These are phyloP conservation scores for Penicillium cosmopolitanum DNA, from an alignment of 495 filamentous ascomycete genomes.

Conservation along the genomic window DNA sequence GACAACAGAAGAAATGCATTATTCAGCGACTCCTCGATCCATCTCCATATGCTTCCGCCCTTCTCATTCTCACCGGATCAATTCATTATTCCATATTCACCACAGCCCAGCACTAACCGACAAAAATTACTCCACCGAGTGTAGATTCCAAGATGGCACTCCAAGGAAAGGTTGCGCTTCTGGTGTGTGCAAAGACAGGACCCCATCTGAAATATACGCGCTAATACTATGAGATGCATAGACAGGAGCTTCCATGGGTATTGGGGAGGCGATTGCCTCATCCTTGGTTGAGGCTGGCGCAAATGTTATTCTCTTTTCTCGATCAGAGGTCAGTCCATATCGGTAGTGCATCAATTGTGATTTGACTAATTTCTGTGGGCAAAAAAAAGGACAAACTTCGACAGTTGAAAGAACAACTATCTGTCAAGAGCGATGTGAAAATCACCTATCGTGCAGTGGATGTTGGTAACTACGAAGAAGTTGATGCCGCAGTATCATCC, in stretches of 20 bases:
- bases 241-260: conserved; percentile 24
- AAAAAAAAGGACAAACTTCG: conserved; percentile 31
- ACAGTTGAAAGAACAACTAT: neutral
- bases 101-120: neutral
- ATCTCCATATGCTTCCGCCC: neutral
- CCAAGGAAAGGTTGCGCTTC: neutral
- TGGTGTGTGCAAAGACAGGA: neutral
- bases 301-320: conserved; percentile 5
- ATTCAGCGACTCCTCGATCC: neutral
- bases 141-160: neutral
- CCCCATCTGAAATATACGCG: neutral
- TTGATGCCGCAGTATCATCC: conserved; percentile 26
- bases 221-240: neutral
- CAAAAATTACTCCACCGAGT: neutral
- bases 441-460: conserved; percentile 28
- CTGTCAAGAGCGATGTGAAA: conserved; percentile 13
- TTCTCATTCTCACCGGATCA: too few relatives aligned
- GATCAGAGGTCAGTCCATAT: conserved; percentile 13
- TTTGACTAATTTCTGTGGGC: too few relatives aligned
- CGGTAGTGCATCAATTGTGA: too few relatives aligned
- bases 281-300: neutral
- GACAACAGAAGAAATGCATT: neutral
- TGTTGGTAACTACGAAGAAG: conserved; percentile 27
- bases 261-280: conserved; percentile 17
- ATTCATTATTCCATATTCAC: neutral